phyloP scores from a whole-genome alignment of 768 basidiomycete species.

The Botryobasidium botryosum region DNA sequence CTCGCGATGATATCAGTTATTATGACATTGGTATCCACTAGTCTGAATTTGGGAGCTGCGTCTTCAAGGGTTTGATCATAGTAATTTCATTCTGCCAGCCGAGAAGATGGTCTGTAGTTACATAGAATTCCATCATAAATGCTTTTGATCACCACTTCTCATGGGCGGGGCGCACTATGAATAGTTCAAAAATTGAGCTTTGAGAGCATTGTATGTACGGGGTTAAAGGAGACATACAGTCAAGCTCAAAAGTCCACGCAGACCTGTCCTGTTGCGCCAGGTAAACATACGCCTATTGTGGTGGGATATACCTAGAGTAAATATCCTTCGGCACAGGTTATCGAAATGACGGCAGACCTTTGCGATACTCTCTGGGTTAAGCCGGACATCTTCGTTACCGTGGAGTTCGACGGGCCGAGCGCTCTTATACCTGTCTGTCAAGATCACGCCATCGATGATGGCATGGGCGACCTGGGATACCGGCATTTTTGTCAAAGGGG shows the following conservation, averaged over 20 bases:
- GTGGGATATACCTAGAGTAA: neutral
- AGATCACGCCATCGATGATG: slow-evolving; percentile 23
- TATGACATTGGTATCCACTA: too few relatives aligned
- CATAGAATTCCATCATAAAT: too few relatives aligned
- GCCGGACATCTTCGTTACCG: slow-evolving; percentile 28
- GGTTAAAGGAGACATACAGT: too few relatives aligned
- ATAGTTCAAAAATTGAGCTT: too few relatives aligned
- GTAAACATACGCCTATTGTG: slow-evolving; percentile 4
- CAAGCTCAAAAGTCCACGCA: slow-evolving; percentile 15
- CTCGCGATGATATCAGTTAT: too few relatives aligned
- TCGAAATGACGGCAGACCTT: slow-evolving; percentile 24
- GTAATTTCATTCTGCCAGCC: too few relatives aligned
- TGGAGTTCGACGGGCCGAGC: slow-evolving; percentile 22
- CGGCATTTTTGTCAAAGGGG: neutral
- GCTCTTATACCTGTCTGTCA: slow-evolving; percentile 22
- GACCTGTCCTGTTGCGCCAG: slow-evolving; percentile 12
- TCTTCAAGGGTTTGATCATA: too few relatives aligned
- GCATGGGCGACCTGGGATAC: slow-evolving; percentile 33
- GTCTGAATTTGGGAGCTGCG: too few relatives aligned
- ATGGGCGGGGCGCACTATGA: too few relatives aligned
- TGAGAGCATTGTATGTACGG: too few relatives aligned
- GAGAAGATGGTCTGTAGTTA: too few relatives aligned
- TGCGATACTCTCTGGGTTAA: slow-evolving; percentile 55
- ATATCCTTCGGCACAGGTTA: neutral
- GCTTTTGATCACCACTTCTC: too few relatives aligned